phyloP scores from a whole-genome alignment of 352 stramenopile species.

The Phytopythium aichiense region DNA sequence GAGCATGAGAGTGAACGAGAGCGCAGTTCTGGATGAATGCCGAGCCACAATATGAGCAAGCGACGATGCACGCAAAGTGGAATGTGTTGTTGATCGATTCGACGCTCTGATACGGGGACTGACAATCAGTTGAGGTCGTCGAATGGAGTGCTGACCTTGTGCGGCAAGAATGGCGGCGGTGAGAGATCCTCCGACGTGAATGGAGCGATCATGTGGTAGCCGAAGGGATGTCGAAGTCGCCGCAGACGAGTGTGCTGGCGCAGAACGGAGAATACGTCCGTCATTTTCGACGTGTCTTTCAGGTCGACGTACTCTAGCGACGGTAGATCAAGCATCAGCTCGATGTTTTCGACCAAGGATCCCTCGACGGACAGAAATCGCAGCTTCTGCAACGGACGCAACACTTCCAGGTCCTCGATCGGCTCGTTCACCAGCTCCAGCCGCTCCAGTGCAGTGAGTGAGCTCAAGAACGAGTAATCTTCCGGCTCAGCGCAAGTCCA shows the following conservation, averaged over 20 bases:
- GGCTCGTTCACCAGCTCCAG: slow-evolving; percentile 1
- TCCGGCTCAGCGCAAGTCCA: too few relatives aligned
- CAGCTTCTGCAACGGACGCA: neutral
- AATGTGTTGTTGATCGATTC: neutral
- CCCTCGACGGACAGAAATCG: neutral
- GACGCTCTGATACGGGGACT: neutral
- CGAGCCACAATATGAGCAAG: too few relatives aligned
- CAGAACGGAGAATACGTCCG: neutral
- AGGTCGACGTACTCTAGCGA: neutral
- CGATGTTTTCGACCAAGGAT: neutral
- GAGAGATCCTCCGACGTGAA: neutral
- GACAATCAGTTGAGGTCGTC: neutral
- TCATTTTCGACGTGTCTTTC: neutral
- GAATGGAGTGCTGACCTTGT: neutral
- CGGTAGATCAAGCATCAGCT: neutral
- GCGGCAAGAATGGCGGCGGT: neutral
- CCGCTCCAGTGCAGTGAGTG: neutral
- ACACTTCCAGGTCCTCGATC: neutral
- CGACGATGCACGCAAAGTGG: too few relatives aligned
- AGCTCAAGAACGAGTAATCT: slow-evolving; percentile 1
- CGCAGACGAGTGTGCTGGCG: neutral
- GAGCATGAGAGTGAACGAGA: neutral
- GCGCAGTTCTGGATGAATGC: too few relatives aligned
- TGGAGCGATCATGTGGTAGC: neutral
- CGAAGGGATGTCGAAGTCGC: neutral